A percentile compares a stretch with the other conserved stretches of the same genome.
Conservation (phyloP, 441 rosid species). For the Populus hybrid region DNA sequence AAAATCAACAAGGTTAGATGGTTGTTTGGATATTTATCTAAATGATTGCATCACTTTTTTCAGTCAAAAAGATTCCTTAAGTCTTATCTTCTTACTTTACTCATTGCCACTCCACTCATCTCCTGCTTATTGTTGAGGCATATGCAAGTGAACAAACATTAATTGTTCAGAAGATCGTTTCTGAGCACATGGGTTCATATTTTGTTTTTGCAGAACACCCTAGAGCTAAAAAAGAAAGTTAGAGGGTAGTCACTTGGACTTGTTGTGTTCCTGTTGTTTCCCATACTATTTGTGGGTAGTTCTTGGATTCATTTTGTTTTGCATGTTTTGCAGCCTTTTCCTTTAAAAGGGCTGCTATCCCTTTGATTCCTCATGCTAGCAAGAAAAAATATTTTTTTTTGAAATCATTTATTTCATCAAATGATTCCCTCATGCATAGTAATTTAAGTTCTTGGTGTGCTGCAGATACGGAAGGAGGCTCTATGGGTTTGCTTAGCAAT, state of each 20-base stretch:
- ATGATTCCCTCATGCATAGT: not conserved
- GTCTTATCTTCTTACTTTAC: not conserved
- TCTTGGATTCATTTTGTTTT: not conserved
- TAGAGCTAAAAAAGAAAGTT: constrained; percentile 82
- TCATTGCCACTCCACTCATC: not conserved
- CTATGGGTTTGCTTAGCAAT: constrained; percentile 90
- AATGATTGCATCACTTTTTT: too few species aligned
- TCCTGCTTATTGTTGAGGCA: constrained; percentile 45
- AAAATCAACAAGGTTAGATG: too few species aligned
- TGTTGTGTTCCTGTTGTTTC: not conserved
- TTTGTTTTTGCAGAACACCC: constrained; percentile 82
- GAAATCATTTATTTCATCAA: too few species aligned
- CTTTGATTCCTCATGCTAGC: too few species aligned
- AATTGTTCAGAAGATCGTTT: constrained; percentile 79
- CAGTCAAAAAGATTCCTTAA: too few species aligned
- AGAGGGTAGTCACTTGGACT: constrained; percentile 58
- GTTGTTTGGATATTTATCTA: too few species aligned
- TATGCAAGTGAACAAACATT: constrained; percentile 77
- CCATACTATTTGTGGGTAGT: not conserved
- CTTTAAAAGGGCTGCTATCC: too few species aligned
- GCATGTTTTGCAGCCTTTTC: too few species aligned
- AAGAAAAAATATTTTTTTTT: too few species aligned
- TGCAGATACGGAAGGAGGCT: constrained; percentile 90
- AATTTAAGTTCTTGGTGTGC: constrained; percentile 3
- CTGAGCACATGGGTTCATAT: constrained; percentile 77